Evolutionary conservation across 2,329 filamentous ascomycete species (phyloP).

Genomic region (Penicillium psychrosexuale): DNA sequence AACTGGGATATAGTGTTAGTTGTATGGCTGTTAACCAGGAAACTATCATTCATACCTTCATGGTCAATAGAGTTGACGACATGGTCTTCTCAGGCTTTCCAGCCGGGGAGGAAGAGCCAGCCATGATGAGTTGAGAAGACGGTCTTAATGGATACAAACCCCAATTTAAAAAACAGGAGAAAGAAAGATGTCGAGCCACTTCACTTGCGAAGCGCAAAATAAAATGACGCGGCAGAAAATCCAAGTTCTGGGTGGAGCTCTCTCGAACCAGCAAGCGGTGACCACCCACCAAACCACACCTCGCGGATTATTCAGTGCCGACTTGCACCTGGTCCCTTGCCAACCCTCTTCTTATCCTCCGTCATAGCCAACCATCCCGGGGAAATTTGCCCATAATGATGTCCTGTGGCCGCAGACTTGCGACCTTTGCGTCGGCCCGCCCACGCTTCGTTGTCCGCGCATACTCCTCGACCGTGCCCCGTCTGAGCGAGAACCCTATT

Average conservation of each 20-base stretch:
- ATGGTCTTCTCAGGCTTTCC: constrained; percentile 64
- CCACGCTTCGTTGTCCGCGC: constrained; percentile 33
- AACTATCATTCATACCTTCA: constrained; percentile 59
- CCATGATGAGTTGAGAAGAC: constrained; percentile 25
- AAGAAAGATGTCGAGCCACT: background rate
- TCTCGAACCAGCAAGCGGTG: constrained; percentile 15
- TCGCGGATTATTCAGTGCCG: constrained; percentile 25
- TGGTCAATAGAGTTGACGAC: constrained; percentile 84
- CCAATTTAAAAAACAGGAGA: background rate
- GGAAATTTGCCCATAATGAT: constrained; percentile 40
- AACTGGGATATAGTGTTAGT: constrained; percentile 51
- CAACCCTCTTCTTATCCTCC: constrained; percentile 19
- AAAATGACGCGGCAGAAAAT: constrained; percentile 24
- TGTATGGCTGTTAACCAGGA: background rate
- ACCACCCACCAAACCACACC: constrained; percentile 32
- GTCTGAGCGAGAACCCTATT: constrained; percentile 40
- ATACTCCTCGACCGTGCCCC: constrained; percentile 46
- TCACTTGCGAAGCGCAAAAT: background rate
- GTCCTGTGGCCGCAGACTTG: constrained; percentile 46
- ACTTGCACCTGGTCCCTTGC: constrained; percentile 11
- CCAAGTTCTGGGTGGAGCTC: constrained; percentile 5
- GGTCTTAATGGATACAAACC: background rate
- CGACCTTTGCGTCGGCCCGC: constrained; percentile 44
- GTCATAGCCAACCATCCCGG: constrained; percentile 18
- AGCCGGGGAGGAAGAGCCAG: constrained; percentile 45